Evolutionary conservation across 2,329 filamentous ascomycete species (phyloP), one percentile per base, ranked within the genome.

Genomic region (Cercospora sp.): DNA sequence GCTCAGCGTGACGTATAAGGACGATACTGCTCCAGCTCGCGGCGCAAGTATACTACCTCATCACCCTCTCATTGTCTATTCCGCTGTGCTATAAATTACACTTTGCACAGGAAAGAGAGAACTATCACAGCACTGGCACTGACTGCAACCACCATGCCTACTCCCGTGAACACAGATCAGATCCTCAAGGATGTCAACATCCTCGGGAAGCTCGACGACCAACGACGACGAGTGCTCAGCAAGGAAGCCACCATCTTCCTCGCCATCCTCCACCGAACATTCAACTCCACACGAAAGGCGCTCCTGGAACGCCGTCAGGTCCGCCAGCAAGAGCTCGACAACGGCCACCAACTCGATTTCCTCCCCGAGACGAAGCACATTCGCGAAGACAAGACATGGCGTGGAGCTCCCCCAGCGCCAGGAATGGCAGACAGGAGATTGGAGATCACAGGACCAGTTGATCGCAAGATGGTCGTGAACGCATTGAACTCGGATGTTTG

Each of bases 401-500:
- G 89, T 83, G 95, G 93, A 70, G 93, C 95, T 53, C 88, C 91
- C 62, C 95, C 95, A 18, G 95, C 94, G 7, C 94, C 95, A 0
- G 95, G 95, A 67, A 87, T 98, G 65, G 89, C 97, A 55, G 95
- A 99, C 84, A 90, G 95, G 73, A 89, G 95, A 69, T 92, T 97
- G 33, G 95, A 99, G 85, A 99, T 98, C 78, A 99, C 95, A 5
- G 95, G 95, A 8, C 95, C 95, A 0, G 97, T 94, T 6, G 95
- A 98, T 82, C 88, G 95, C 74, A 99, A 98, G 87, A 99, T 99
- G 95, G 93, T 98, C 59, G 92, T 98, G 71, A 99, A 99, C 80
- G 95, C 95, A 9, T 79, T 98, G 79, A 99, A 98, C 82, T 90
- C 94, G 57, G 88, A 98, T 77, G 95, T 98, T 26, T 98, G 92